Evolutionary conservation across 306 rosid genomes (phyloP).

Genomic region (Vigna unguiculata): DNA sequence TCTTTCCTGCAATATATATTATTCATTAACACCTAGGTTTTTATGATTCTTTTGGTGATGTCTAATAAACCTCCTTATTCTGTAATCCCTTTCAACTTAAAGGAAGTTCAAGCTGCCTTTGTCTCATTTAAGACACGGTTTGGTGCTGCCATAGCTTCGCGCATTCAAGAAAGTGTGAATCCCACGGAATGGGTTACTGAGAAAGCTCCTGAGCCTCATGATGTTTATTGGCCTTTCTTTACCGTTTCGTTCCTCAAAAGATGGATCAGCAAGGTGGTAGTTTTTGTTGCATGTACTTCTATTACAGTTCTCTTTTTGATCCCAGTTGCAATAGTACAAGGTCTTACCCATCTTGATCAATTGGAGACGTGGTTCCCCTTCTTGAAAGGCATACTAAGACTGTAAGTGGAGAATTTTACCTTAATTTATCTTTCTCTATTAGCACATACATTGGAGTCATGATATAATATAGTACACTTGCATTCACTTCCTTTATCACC

Average conservation of each 20-base stretch:
- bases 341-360: slow-evolving; percentile 75
- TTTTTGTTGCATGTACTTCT: slow-evolving; percentile 57
- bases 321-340: slow-evolving; percentile 84
- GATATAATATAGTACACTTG: slow-evolving; percentile 6
- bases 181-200: slow-evolving; percentile 89
- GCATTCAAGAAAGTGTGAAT: slow-evolving; percentile 75
- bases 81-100: slow-evolving; percentile 29
- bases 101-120: slow-evolving; percentile 88
- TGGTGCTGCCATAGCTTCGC: slow-evolving; percentile 72
- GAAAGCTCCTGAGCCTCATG: slow-evolving; percentile 85
- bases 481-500: slow-evolving; percentile 5
- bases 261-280: slow-evolving; percentile 73
- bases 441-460: slow-evolving; percentile 1
- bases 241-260: slow-evolving; percentile 66
- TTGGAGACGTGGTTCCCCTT: slow-evolving; percentile 76
- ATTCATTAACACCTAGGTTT: slow-evolving; percentile 26
- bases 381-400: slow-evolving; percentile 57
- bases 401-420: slow-evolving; percentile 63
- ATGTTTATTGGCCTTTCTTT: slow-evolving; percentile 86
- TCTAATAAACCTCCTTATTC: slow-evolving; percentile 33
- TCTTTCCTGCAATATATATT: slow-evolving; percentile 29
- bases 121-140: slow-evolving; percentile 90
- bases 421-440: slow-evolving; percentile 29
- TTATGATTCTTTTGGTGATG: slow-evolving; percentile 30
- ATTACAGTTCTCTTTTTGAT: slow-evolving; percentile 72